Percentiles rank a stretch among this genome's conserved stretches.
Conservation (phyloP, 495 filamentous ascomycete genomes). For the Rostrohypoxylon terebratum region DNA sequence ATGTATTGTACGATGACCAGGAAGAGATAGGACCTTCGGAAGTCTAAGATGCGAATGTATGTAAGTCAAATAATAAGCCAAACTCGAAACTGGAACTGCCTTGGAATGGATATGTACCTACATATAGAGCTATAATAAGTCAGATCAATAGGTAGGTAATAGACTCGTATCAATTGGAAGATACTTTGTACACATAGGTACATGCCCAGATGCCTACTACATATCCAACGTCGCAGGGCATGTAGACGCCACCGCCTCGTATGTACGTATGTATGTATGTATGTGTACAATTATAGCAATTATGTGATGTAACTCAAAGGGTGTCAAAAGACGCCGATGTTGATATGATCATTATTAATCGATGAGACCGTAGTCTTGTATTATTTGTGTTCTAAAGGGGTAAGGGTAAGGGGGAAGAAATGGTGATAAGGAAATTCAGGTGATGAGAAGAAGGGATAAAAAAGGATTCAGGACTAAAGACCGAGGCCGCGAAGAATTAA, state of each 20-base stretch:
- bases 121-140: background rate
- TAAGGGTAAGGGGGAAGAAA: constrained; percentile 7
- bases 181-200: background rate
- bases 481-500: background rate
- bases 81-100: background rate
- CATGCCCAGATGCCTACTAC: background rate
- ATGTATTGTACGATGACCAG: constrained; percentile 11
- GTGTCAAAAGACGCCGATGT: constrained; percentile 38
- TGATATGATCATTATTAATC: constrained; percentile 43
- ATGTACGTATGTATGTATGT: constrained; percentile 21
- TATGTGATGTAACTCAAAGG: constrained; percentile 45
- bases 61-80: background rate
- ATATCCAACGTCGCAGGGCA: constrained; percentile 19
- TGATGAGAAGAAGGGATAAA: constrained; percentile 8
- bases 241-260: constrained; percentile 30
- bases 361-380: constrained; percentile 41
- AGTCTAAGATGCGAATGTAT: constrained; percentile 11
- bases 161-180: constrained; percentile 7
- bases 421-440: constrained; percentile 6
- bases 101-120: background rate
- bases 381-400: background rate
- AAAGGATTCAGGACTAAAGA: background rate
- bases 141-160: too few relatives aligned
- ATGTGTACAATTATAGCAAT: constrained; percentile 42
- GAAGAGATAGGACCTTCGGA: constrained; percentile 9